phyloP scores from a whole-genome alignment of 441 rosid species.

The Dalechampia spathulata region DNA sequence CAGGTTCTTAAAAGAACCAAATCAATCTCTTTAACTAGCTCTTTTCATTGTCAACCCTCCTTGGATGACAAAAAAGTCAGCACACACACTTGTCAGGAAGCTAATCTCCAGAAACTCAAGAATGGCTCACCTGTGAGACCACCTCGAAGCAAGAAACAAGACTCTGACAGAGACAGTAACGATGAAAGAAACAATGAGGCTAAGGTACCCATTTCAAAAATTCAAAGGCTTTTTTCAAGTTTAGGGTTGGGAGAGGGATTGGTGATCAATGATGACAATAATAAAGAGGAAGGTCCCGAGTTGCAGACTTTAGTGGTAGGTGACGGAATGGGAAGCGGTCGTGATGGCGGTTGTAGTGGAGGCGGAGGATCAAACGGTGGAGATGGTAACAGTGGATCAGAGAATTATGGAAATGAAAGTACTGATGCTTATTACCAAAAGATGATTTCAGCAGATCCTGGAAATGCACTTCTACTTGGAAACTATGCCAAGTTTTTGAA shows the following conservation, averaged over 20 bases:
- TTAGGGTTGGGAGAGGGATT: constrained; percentile 35
- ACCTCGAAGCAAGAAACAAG: constrained; percentile 7
- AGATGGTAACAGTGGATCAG: constrained; percentile 31
- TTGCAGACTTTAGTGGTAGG: constrained; percentile 26
- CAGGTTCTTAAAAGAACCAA: constrained; percentile 28
- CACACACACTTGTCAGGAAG: constrained; percentile 7
- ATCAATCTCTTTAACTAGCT: constrained; percentile 35
- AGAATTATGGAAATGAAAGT: constrained; percentile 30
- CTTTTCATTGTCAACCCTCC: constrained; percentile 11
- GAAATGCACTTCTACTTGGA: constrained; percentile 45
- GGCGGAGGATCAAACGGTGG: constrained; percentile 17
- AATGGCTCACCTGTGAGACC: constrained; percentile 9
- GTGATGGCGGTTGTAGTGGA: constrained; percentile 20
- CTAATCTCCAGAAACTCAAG: constrained; percentile 13
- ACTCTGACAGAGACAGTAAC: background rate
- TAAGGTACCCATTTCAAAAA: constrained; percentile 13
- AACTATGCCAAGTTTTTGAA: constrained; percentile 62
- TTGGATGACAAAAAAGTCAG: constrained; percentile 11
- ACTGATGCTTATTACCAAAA: constrained; percentile 47
- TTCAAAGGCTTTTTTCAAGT: constrained; percentile 31
- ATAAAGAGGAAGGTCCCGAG: background rate
- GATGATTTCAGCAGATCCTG: constrained; percentile 45
- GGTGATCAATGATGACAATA: constrained; percentile 13
- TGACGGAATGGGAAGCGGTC: constrained; percentile 18
- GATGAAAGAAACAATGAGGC: constrained; percentile 1